These are phyloP conservation scores for Eucalyptus lansdowneana DNA, from an alignment of 345 rosid genomes.

Conservation along the genomic window DNA sequence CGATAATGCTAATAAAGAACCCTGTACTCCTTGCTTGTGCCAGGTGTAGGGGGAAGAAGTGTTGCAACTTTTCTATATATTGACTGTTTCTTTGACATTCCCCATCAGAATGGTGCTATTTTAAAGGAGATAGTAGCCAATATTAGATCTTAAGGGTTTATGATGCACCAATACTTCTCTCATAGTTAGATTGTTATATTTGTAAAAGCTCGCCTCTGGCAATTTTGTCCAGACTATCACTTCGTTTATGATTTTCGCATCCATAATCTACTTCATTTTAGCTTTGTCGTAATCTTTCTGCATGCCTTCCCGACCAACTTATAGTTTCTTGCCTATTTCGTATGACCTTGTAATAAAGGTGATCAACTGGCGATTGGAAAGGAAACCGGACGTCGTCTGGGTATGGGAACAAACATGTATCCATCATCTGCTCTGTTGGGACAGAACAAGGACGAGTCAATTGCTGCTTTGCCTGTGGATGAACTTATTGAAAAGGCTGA, in stretches of 20 bases:
- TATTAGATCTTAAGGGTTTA: neutral
- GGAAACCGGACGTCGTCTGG: slow-evolving; percentile 63
- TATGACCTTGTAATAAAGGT: slow-evolving; percentile 6
- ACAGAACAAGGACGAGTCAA: slow-evolving; percentile 49
- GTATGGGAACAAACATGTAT: slow-evolving; percentile 68
- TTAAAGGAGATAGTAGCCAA: neutral
- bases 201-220: neutral
- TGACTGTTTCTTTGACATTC: neutral
- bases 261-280: neutral
- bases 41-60: neutral
- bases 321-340: neutral
- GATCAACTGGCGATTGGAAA: slow-evolving; percentile 62
- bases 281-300: neutral
- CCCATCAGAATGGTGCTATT: neutral
- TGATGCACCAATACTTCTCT: neutral
- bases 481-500: slow-evolving; percentile 53
- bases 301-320: neutral
- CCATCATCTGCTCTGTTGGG: slow-evolving; percentile 56
- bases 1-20: neutral
- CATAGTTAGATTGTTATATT: neutral
- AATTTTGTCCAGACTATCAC: neutral
- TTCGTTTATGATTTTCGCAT: neutral
- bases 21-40: neutral
- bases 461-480: slow-evolving; percentile 45
- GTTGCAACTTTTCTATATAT: neutral